These are phyloP conservation scores for Cercis canadensis DNA, from an alignment of 306 rosid genomes.

Conservation along the genomic window DNA sequence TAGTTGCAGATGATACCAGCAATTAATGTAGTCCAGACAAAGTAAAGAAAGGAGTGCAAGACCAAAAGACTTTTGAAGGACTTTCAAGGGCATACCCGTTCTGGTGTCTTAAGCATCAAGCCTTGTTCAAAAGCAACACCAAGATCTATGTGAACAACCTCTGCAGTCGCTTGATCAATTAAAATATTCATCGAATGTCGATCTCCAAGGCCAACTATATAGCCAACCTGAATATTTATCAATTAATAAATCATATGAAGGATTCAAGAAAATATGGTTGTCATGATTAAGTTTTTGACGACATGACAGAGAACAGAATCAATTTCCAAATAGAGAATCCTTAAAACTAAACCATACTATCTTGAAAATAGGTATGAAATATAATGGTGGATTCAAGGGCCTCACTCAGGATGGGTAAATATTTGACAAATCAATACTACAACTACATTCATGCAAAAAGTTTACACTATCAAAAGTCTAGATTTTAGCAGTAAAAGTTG, in stretches of 20 bases:
- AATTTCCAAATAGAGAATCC: slow-evolving; percentile 19
- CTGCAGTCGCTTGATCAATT: slow-evolving; percentile 91
- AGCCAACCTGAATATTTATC: slow-evolving; percentile 71
- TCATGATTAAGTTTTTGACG: slow-evolving; percentile 3
- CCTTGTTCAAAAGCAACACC: slow-evolving; percentile 99
- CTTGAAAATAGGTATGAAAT: slow-evolving; percentile 11
- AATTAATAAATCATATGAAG: slow-evolving; percentile 22
- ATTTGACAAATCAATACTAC: not conserved
- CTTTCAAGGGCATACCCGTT: slow-evolving; percentile 63
- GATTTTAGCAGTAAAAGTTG: slow-evolving; percentile 20
- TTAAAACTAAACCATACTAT: slow-evolving; percentile 4
- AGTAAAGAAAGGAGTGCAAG: slow-evolving; percentile 11
- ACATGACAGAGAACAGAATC: slow-evolving; percentile 11
- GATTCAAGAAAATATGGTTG: not conserved
- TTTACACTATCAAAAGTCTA: slow-evolving; percentile 2
- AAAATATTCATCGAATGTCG: slow-evolving; percentile 91
- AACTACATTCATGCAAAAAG: slow-evolving; percentile 18
- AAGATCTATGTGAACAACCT: slow-evolving; percentile 97
- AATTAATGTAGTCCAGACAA: slow-evolving; percentile 20
- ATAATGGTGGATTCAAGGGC: slow-evolving; percentile 26
- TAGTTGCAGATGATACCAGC: slow-evolving; percentile 28
- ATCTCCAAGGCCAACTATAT: slow-evolving; percentile 93
- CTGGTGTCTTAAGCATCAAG: slow-evolving; percentile 97
- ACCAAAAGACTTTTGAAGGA: slow-evolving; percentile 5
- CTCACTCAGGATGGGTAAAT: slow-evolving; percentile 12